A percentile compares a stretch with the other conserved stretches of the same genome.
These are phyloP conservation scores for Taxawa tesnikishii DNA, from an alignment of 2,329 filamentous ascomycete species.

Conservation along the genomic window DNA sequence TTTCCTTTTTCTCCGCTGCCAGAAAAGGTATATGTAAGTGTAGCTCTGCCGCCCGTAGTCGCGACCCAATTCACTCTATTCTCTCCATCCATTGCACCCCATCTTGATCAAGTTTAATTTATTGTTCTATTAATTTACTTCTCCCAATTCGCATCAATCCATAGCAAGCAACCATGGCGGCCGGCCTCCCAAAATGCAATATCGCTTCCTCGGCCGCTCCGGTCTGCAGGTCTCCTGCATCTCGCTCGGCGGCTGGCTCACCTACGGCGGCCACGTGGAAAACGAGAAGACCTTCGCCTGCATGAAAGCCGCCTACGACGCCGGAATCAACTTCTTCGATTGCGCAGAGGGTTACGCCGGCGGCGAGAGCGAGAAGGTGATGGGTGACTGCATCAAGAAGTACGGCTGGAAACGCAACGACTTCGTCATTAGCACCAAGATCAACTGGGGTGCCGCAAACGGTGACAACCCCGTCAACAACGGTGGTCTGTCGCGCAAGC, in stretches of 20 bases:
- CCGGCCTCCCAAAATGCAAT: constrained; percentile 3
- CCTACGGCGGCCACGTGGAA: constrained; percentile 9
- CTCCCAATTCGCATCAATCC: background rate
- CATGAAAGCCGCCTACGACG: constrained; percentile 43
- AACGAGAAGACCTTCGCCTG: constrained; percentile 43
- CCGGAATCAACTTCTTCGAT: constrained; percentile 50
- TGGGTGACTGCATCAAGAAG: constrained; percentile 45
- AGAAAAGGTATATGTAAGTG: too few species aligned
- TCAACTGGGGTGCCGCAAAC: constrained; percentile 52
- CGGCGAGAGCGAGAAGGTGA: constrained; percentile 41
- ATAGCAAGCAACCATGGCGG: background rate
- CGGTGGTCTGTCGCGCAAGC: constrained; percentile 54
- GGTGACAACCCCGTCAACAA: constrained; percentile 55
- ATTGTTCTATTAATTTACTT: background rate
- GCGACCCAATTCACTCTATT: background rate
- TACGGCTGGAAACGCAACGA: constrained; percentile 47
- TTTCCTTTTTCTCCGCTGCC: too few species aligned
- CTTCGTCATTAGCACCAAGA: constrained; percentile 47
- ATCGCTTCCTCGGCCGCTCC: constrained; percentile 21
- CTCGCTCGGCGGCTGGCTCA: constrained; percentile 22
- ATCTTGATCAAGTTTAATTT: background rate
- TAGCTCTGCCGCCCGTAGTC: background rate
- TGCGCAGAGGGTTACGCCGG: constrained; percentile 42
- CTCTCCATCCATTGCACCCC: background rate
- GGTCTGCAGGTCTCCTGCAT: constrained; percentile 29